These are phyloP conservation scores for Cyphellophora europaea DNA, from an alignment of 2,329 filamentous ascomycete species.

Conservation along the genomic window DNA sequence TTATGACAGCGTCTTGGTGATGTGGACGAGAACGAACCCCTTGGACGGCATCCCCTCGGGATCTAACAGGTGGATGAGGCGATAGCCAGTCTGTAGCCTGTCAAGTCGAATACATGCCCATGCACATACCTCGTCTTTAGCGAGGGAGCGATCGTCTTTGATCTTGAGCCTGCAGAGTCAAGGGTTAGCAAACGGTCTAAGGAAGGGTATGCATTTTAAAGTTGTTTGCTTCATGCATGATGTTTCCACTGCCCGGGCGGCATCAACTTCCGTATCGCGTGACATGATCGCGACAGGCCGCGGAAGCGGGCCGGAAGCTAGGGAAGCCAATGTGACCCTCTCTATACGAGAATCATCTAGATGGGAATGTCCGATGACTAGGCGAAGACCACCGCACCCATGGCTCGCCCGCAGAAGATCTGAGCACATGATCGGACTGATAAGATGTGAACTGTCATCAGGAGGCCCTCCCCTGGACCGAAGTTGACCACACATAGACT, in stretches of 20 bases:
- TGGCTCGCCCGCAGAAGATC: no score
- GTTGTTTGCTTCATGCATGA: neutral
- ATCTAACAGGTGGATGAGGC: slow-evolving; percentile 69
- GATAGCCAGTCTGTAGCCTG: slow-evolving; percentile 63
- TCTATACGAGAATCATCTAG: neutral
- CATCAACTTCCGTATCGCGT: neutral
- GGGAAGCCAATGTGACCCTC: neutral
- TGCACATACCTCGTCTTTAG: slow-evolving; percentile 66
- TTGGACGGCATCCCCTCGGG: slow-evolving; percentile 54
- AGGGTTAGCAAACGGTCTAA: slow-evolving; percentile 1
- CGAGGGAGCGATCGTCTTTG: slow-evolving; percentile 69
- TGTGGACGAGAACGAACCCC: slow-evolving; percentile 64
- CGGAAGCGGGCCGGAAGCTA: neutral
- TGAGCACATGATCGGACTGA: no score
- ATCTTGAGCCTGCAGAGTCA: slow-evolving; percentile 58
- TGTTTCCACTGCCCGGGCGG: neutral
- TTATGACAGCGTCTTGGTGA: slow-evolving; percentile 45
- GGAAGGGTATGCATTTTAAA: no score
- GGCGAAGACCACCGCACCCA: no score
- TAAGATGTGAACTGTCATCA: no score
- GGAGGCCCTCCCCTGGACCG: no score
- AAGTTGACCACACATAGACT: no score
- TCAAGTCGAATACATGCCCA: slow-evolving; percentile 88
- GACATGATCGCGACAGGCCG: slow-evolving; percentile 1
- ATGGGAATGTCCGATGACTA: neutral